Evolutionary conservation across 768 basidiomycete species (phyloP), one percentile per base, ranked within the genome.

Genomic region (Coprinopsis cinerea): DNA sequence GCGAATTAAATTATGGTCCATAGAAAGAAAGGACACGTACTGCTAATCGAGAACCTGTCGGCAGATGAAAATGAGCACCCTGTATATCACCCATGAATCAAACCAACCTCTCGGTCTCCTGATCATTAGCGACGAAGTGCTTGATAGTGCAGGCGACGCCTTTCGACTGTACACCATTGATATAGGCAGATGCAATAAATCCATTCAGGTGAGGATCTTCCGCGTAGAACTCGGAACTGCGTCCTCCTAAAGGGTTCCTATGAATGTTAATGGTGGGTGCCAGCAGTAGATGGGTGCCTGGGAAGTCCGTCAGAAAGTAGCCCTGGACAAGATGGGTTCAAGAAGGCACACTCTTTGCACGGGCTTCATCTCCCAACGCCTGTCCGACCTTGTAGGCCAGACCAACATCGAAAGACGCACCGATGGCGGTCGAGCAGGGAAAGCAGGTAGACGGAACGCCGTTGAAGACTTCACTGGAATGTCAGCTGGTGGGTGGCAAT

Each of bases 221-320:
- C 3, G 79, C 76, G 59, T 81, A 82, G 11, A 76, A 79, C 56
- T 84, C 83, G 56, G 84, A 85, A 22, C 73, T 67, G 41, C 77
- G 71, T 4, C 78, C 78, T 26, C 78, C 76, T 4, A 79, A 64
- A 22, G 77, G 78, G 4, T 74, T 77, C n/a, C 82, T 71, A 52
- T 81, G 81, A 22, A 76, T 83, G 57, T 84, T 84, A 54, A 81
- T 74, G 1, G 82, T 84, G 1, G 82, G 83, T 1, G 73, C 82
- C n/a, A 83, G 71, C 0, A 81, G 64, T 27, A 80, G 68, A 57
- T 76, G 73, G 13, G 59, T 59, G 30, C 72, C 73, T 74, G 24
- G 30, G n/a, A n/a, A n/a, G n/a, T n/a, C n/a, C 9, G 10, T 14
- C 27, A 15, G 24, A 23, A 27, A 41, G 23, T 20, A 49, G 10